Evolutionary conservation across 2,329 filamentous ascomycete species (phyloP), one percentile per base, ranked within the genome.

Genomic region (Bipolaris cookei): DNA sequence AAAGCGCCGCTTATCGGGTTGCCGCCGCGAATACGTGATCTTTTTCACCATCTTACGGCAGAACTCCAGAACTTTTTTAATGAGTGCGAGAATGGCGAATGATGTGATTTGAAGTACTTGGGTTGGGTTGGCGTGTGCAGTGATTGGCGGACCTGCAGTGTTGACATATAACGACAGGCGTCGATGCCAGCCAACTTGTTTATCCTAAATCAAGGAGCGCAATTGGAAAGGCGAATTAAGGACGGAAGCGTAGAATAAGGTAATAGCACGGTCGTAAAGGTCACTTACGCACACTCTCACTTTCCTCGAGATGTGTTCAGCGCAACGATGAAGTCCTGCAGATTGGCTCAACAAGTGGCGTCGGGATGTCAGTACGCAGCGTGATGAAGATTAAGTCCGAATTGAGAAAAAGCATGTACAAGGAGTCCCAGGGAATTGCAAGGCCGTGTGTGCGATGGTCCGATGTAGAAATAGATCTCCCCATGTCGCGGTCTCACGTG

Each of bases 1-100:
- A 21, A 51, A 38, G 21, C 46, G 59, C 11, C 48, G 38, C 57
- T 64, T 68, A 7, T 58, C 58, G n/a, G 44, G 49, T 35, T 47
- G 32, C 18, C 60, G 45, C 23, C 60, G 59, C 11, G 66, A 68
- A 50, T 68, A 68, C 6, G 66, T 68, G 50, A 58, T 34, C 39
- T 59, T 54, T 37, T 59, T 67, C n/a, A 38, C 51, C 54, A 67
- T 67, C 21, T 39, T 54, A 51, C 44, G 50, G 45, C 48, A 52
- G 20, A 46, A 51, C 25, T 56, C 35, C 45, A 54, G 43, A 21
- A 48, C 47, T 44, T 56, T 59, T 59, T 51, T 38, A 39, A 55
- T 38, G 21, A 56, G 18, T 48, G 54, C 45, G 45, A 41, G 50
- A 54, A 58, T 59, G 55, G 56, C 51, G 53, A 46, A 37, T 53